phyloP scores from a whole-genome alignment of 2,329 filamentous ascomycete species.

The Colletotrichum orbiculare region DNA sequence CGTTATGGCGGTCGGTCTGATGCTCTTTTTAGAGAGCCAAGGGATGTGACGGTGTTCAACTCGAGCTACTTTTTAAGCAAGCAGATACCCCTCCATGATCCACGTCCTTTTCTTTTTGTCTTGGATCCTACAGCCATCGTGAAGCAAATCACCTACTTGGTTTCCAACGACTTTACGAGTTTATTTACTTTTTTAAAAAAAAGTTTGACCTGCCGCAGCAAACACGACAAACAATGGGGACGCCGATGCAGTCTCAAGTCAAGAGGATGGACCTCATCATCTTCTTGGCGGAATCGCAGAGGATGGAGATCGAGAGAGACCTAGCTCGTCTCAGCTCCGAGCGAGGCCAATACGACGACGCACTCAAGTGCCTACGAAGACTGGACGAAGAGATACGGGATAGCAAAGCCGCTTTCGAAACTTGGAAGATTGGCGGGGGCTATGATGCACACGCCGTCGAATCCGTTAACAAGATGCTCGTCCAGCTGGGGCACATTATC shows the following conservation, averaged over 20 bases:
- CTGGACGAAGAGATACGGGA: slow-evolving; percentile 4
- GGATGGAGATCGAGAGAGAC: slow-evolving; percentile 21
- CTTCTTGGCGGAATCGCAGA: background rate
- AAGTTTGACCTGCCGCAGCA: background rate
- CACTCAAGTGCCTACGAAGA: slow-evolving; percentile 1
- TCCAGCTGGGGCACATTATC: background rate
- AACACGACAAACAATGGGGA: background rate
- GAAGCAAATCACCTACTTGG: too few species aligned
- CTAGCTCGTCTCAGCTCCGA: slow-evolving; percentile 4
- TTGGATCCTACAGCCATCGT: too few species aligned
- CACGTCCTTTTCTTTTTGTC: background rate
- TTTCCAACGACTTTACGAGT: too few species aligned
- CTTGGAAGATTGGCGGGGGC: background rate
- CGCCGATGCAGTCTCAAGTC: too few species aligned
- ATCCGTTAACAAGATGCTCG: background rate
- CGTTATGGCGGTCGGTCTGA: too few species aligned
- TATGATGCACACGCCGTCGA: background rate
- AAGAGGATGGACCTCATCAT: slow-evolving; percentile 4
- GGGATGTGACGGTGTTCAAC: too few species aligned
- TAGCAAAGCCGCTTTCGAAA: background rate
- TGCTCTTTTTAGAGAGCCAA: background rate
- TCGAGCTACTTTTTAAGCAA: too few species aligned
- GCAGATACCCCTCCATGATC: too few species aligned
- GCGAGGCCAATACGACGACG: background rate
- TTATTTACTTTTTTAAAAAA: too few species aligned